Evolutionary conservation across 2,329 filamentous ascomycete genomes (phyloP), one percentile per base, ranked within the genome.

Genomic region (Gnomoniopsis sp.): DNA sequence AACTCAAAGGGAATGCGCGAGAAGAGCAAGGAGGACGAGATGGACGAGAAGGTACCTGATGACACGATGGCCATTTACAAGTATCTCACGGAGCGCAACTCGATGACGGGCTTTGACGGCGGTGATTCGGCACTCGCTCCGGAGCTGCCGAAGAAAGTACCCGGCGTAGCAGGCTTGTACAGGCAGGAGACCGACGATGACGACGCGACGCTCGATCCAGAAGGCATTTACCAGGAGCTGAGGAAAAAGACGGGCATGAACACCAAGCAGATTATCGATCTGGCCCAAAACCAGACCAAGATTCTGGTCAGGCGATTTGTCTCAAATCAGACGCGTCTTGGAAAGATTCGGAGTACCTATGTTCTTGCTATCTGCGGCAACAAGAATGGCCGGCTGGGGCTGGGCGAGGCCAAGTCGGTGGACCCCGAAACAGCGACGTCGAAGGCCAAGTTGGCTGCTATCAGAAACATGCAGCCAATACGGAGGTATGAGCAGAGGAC

Each of bases 381-480:
- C 74, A 83, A 86, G 59, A 84, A 95, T 65, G 95, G 95, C 17
- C 82, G 93, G 68, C 75, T 99, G 34, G 95, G 95, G 12, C 81
- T 98, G 60, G 95, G 95, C 58, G 89, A 93, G 75, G 93, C 90
- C 66, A 99, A 98, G 80, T 88, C 89, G 11, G 85, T 87, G 30
- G 92, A 97, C 74, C 69, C 78, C 1, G 76, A 80, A 34, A 85
- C 90, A 60, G 91, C 90, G 0, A 72, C 76, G 43, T 76, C 81
- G 63, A 91, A 96, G 77, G 89, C 92, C 48, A 85, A 84, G 73
- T 85, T 92, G 76, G 81, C 88, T 64, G 93, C 95, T 23, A 90
- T 98, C 66, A 82, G 89, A 69, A 97, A 95, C 79, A 92, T 99
- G 90, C 85, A 86, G 77, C 93, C 95, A n/a, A 86, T 99, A 57